Base-by-base conservation (phyloP, 345 rosid genomes). In the Citrus inodora region DNA sequence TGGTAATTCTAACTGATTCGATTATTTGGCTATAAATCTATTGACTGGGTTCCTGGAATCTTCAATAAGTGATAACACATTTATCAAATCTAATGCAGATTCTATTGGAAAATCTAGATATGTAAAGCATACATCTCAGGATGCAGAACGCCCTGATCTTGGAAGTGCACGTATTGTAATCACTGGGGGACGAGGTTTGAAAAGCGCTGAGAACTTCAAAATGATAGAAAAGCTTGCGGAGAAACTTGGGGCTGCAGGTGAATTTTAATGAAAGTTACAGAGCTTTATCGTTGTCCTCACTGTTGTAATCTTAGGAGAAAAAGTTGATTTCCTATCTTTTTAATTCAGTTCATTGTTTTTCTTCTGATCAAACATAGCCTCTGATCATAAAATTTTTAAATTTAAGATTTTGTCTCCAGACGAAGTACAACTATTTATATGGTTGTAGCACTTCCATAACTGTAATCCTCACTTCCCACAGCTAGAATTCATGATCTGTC, bases 181-280 rank as follows among this genome's bases (percentile, higher is more conserved):
- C 77, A 92, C 98, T 16, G 99, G 98, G 8, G 99, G 99, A 13
- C 88, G 99, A 55, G 98, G 89, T 21, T 83, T 96, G 80, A 96
- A 92, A 87, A 96, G 89, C 83, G 88, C 91, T 1, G 99, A 94
- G 86, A 96, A 96, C 85, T 96, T 96, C 79, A 90, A 92, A 86
- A 87, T 96, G 94, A 84, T 96, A 16, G 98, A 96, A 82, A 92
- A 96, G 87, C 95, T 96, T 80, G 99, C 99, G 30, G 94, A 90
- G 76, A 96, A 96, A 87, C 93, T 96, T 32, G 93, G 98, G 70
- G 99, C 97, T 76, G 98, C 99, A 82, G 98, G 99, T 96, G 37
- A 59, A 62, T 24, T 30, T 62, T 27, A 62, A 33, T 72, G 6
- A 30, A 60, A 30, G 11, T 40, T 65, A 48, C 33, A 25, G 21